These are phyloP conservation scores for Miamiensis avidus DNA, from an alignment of 169 alveolate genomes.

Conservation along the genomic window DNA sequence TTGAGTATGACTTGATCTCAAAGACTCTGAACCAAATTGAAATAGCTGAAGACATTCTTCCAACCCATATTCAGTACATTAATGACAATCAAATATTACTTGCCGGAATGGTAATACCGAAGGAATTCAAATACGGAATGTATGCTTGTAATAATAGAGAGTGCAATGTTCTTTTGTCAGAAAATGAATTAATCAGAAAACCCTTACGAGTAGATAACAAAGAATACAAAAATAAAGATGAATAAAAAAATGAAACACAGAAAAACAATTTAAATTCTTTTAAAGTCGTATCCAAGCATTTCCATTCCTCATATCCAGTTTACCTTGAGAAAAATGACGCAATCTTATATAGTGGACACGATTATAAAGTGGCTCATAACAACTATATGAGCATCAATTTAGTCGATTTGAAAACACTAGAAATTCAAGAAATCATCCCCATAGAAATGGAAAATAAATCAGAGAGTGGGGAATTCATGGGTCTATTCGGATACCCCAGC, in stretches of 20 bases:
- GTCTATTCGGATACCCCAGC: conserved; percentile 40
- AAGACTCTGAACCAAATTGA: conserved; percentile 7
- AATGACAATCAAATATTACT: conserved; percentile 31
- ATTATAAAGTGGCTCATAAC: conserved; percentile 18
- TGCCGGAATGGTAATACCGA: conserved; percentile 22
- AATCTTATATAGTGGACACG: conserved; percentile 29
- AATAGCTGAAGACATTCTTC: conserved; percentile 16
- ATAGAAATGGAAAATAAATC: conserved; percentile 21
- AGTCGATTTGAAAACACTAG: conserved; percentile 15
- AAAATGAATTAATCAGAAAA: not conserved
- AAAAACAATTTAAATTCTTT: no score
- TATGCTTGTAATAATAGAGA: conserved; percentile 37
- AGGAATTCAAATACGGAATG: conserved; percentile 47
- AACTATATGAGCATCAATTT: conserved; percentile 29
- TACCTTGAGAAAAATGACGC: not conserved
- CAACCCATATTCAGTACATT: conserved; percentile 15
- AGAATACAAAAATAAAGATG: not conserved
- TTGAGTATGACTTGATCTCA: conserved; percentile 14
- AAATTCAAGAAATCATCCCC: conserved; percentile 13
- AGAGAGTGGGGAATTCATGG: conserved; percentile 6
- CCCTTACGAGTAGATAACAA: conserved; percentile 14
- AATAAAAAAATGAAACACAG: not conserved
- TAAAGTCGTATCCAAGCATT: not conserved
- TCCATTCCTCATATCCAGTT: not conserved
- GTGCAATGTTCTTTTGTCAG: conserved; percentile 11